Evolutionary conservation across 345 rosid species (phyloP), one percentile per base, ranked within the genome.

Genomic region (Citrus mangshanensis): DNA sequence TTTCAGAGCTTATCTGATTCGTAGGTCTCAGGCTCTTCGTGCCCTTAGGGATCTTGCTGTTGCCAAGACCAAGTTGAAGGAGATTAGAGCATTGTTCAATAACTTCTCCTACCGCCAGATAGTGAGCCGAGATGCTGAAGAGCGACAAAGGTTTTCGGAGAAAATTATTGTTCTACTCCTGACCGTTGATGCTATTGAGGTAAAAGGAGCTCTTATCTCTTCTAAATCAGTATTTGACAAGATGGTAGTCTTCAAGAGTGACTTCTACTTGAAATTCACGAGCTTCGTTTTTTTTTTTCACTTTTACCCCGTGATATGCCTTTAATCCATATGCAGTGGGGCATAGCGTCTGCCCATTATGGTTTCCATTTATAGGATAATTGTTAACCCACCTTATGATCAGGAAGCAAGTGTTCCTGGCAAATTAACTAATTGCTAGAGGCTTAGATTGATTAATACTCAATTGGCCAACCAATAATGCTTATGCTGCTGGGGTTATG

Each of bases 161-260:
- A 94, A 84, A 82, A 93, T 97, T 61, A 94, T 97, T 72, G 98
- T 97, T 24, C 89, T 97, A 79, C 98, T 96, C 35, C 98, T 94
- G 42, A 92, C 98, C 0, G 95, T 92, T 78, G 99, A 94, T 82
- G 93, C 95, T 88, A 92, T 93, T 80, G 98, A 97, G 98, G 99
- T 97, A 92, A 80, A 32, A 25, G 5, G 7, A 24, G 51, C 30
- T 38, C 35, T 46, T 5, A 38, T 34, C 12, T 59, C 7, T 28
- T 5, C 25, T 5, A 28, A 60, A 25, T 42, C 21, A 61, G 64
- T 28, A 38, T 54, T 56, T 25, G 9, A 5, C 28, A 42, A 68
- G 70, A 30, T n/a, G 27, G 9, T 67, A 5, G n/a, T 14, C 7
- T 4, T 24, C 22, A 8, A 34, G 34, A 55, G 6, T 9, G 22